These are phyloP conservation scores for Royoungia palumana DNA, from an alignment of 768 basidiomycete species.

Conservation along the genomic window DNA sequence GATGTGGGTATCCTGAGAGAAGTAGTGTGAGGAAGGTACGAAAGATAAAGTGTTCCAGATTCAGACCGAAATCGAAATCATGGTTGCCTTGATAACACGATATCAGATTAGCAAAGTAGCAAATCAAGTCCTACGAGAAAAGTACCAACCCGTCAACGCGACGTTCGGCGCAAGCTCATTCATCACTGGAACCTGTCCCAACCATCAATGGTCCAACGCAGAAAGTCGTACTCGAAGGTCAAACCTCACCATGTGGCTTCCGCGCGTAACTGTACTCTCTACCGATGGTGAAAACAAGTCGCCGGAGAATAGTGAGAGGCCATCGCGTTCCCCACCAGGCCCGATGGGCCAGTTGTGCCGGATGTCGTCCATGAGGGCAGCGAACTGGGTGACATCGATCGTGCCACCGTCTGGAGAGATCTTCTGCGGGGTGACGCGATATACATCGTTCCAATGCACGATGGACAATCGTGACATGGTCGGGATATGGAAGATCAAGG, in stretches of 20 bases:
- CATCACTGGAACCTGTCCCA: constrained; percentile 74
- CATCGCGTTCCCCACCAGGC: constrained; percentile 55
- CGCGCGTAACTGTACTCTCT: constrained; percentile 84
- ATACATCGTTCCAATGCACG: constrained; percentile 80
- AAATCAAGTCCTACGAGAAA: not conserved
- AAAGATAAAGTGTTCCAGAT: not conserved
- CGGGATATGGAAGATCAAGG: not conserved
- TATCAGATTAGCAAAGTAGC: constrained; percentile 5
- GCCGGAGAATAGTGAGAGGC: constrained; percentile 82
- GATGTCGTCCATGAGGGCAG: constrained; percentile 62
- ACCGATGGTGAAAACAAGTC: constrained; percentile 86
- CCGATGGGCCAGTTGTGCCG: constrained; percentile 53
- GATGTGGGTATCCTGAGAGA: constrained; percentile 55
- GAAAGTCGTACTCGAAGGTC: not conserved
- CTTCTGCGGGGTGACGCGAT: constrained; percentile 78
- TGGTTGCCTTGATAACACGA: constrained; percentile 64
- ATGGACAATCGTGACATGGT: constrained; percentile 44
- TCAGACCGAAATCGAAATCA: constrained; percentile 83
- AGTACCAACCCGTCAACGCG: constrained; percentile 65
- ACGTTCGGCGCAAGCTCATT: constrained; percentile 79
- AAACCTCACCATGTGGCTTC: constrained; percentile 78
- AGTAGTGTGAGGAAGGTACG: not conserved
- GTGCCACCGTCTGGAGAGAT: constrained; percentile 50
- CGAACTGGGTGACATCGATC: constrained; percentile 87
- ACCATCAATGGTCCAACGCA: not conserved